Percentiles rank a stretch among this genome's conserved stretches.
phyloP scores from a whole-genome alignment of 495 filamentous ascomycete species.

The Penicillium ucsense region DNA sequence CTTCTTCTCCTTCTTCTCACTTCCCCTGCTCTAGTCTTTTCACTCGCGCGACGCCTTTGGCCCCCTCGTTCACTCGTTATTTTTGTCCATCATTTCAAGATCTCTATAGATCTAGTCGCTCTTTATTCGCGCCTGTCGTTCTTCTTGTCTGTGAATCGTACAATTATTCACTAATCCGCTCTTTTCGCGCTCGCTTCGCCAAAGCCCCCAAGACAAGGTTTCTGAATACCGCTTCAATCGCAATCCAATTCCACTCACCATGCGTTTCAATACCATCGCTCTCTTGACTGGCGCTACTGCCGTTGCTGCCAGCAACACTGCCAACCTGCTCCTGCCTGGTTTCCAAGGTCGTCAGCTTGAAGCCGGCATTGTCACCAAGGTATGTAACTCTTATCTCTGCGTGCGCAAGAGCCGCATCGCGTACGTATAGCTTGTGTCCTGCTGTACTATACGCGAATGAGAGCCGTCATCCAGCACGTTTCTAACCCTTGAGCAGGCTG shows the following conservation, averaged over 20 bases:
- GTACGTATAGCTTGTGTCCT: too few relatives aligned
- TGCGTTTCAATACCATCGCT: slow-evolving; percentile 21
- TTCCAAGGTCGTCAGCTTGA: slow-evolving; percentile 16
- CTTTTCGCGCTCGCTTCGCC: slow-evolving; percentile 13
- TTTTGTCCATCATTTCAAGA: slow-evolving; percentile 11
- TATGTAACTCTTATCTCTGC: slow-evolving; percentile 5
- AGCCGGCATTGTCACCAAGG: slow-evolving; percentile 16
- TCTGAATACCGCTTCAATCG: too few relatives aligned
- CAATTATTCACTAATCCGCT: slow-evolving; percentile 9
- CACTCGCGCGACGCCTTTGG: slow-evolving; percentile 6
- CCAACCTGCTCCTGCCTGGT: slow-evolving; percentile 22
- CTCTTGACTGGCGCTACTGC: slow-evolving; percentile 20
- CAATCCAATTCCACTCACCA: slow-evolving; percentile 4
- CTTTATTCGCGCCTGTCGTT: slow-evolving; percentile 15
- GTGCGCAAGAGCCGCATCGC: neutral
- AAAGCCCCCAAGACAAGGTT: too few relatives aligned
- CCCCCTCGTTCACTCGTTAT: slow-evolving; percentile 8
- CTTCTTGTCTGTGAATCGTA: slow-evolving; percentile 8
- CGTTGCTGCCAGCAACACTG: slow-evolving; percentile 20
- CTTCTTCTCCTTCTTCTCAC: slow-evolving; percentile 4
- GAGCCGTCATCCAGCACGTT: neutral
- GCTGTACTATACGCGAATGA: neutral
- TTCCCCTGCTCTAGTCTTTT: slow-evolving; percentile 3
- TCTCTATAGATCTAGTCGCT: slow-evolving; percentile 18
- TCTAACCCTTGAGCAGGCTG: slow-evolving; percentile 7